Evolutionary conservation across 2,329 filamentous ascomycete genomes (phyloP).

Genomic region (Domatiomyces catenatus): DNA sequence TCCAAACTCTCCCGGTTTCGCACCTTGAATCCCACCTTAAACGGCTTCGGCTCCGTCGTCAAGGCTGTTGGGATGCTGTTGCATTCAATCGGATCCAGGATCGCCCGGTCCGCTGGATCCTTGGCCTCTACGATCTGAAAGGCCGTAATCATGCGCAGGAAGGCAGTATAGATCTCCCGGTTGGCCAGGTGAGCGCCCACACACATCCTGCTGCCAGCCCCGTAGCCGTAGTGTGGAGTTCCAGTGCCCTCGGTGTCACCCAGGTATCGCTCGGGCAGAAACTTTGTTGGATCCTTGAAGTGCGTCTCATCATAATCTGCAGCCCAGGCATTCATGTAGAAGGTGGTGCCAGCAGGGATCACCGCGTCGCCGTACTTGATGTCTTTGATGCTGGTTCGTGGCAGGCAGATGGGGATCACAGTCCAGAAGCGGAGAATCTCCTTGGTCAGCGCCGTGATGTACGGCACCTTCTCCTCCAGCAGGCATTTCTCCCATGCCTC

Average conservation of each 20-base stretch:
- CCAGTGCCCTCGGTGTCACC: conserved; percentile 35
- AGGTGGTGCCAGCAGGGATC: conserved; percentile 61
- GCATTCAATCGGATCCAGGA: conserved; percentile 43
- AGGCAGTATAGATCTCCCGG: conserved; percentile 46
- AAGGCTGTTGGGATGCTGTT: conserved; percentile 42
- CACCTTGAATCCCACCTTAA: conserved; percentile 42
- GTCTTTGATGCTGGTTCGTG: conserved; percentile 55
- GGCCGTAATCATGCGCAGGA: conserved; percentile 42
- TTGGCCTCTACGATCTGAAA: conserved; percentile 40
- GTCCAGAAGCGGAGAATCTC: conserved; percentile 66
- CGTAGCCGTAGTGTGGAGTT: conserved; percentile 48
- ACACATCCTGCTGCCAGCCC: conserved; percentile 49
- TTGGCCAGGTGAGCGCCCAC: conserved; percentile 49
- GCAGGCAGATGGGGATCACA: conserved; percentile 65
- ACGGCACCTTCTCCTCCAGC: conserved; percentile 58
- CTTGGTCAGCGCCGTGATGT: conserved; percentile 62
- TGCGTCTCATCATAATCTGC: conserved; percentile 57
- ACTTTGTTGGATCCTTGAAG: conserved; percentile 47
- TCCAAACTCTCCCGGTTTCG: conserved; percentile 33
- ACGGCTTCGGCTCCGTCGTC: conserved; percentile 47
- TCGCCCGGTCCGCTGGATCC: conserved; percentile 33
- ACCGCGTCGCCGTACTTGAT: conserved; percentile 51
- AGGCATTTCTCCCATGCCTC: conserved; percentile 64
- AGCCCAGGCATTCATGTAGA: conserved; percentile 69
- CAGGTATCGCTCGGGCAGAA: conserved; percentile 58